These are phyloP conservation scores for Davidsoniella neocaledoniae DNA, from an alignment of 2,329 filamentous ascomycete genomes.

Conservation along the genomic window DNA sequence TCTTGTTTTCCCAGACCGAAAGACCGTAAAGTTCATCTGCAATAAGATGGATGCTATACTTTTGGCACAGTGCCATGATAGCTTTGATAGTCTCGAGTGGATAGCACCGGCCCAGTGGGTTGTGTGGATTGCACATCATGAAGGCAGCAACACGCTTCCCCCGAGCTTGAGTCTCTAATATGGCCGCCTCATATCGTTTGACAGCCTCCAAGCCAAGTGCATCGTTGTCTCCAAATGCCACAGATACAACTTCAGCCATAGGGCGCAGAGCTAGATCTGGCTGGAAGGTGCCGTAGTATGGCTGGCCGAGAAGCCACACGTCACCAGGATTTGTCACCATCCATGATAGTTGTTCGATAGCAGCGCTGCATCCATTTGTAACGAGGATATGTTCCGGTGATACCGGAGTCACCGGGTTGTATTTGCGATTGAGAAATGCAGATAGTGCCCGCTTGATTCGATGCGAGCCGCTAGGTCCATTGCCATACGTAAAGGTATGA, in stretches of 20 bases:
- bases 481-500: slow-evolving; percentile 25
- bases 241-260: slow-evolving; percentile 24
- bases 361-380: slow-evolving; percentile 25
- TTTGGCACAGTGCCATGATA: slow-evolving; percentile 29
- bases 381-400: slow-evolving; percentile 21
- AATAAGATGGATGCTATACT: slow-evolving; percentile 34
- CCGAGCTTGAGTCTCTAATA: slow-evolving; percentile 22
- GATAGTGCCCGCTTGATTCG: slow-evolving; percentile 19
- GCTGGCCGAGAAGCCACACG: slow-evolving; percentile 25
- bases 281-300: slow-evolving; percentile 32
- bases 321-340: slow-evolving; percentile 25
- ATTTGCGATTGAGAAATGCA: slow-evolving; percentile 21
- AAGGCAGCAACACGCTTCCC: slow-evolving; percentile 28
- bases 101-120: slow-evolving; percentile 34
- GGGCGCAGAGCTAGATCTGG: slow-evolving; percentile 28
- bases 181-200: slow-evolving; percentile 26
- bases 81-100: slow-evolving; percentile 22
- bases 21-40: slow-evolving; percentile 34
- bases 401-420: slow-evolving; percentile 18
- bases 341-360: slow-evolving; percentile 26
- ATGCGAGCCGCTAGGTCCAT: slow-evolving; percentile 24
- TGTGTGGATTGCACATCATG: slow-evolving; percentile 35
- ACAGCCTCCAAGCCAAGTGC: slow-evolving; percentile 27
- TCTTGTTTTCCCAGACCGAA: slow-evolving; percentile 29
- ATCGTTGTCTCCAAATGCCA: slow-evolving; percentile 27